Evolutionary conservation across 768 basidiomycete genomes (phyloP).

Genomic region (Lenzites betulinus): DNA sequence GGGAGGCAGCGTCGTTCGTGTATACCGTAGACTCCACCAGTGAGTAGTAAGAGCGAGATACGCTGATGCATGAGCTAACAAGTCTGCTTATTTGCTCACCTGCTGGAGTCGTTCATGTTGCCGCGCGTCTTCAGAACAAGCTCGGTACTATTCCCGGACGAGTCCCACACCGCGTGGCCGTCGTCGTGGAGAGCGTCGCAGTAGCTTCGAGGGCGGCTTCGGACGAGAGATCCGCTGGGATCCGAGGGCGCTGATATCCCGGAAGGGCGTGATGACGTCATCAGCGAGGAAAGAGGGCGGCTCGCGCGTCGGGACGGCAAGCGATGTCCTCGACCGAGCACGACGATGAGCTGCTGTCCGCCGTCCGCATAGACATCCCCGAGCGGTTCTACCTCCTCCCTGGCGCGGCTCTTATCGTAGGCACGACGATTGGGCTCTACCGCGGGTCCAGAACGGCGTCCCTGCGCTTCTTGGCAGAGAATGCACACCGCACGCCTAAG

Average conservation of each 20-base stretch:
- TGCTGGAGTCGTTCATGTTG: no score
- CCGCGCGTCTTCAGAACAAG: no score
- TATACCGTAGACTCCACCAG: no score
- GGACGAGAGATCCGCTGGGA: slow-evolving; percentile 2
- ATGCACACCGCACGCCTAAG: slow-evolving; percentile 82
- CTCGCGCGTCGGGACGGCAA: slow-evolving; percentile 7
- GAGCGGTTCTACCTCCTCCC: slow-evolving; percentile 65
- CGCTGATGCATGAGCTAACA: no score
- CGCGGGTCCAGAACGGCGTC: slow-evolving; percentile 72
- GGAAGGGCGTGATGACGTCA: slow-evolving; percentile 17
- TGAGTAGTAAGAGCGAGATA: no score
- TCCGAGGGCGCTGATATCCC: not conserved
- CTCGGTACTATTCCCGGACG: no score
- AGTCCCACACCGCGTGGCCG: not conserved
- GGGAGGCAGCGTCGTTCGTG: no score
- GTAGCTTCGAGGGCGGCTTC: not conserved
- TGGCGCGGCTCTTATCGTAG: slow-evolving; percentile 57
- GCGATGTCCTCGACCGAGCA: slow-evolving; percentile 23
- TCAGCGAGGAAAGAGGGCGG: slow-evolving; percentile 1
- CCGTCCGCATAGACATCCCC: slow-evolving; percentile 47
- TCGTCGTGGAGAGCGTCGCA: not conserved
- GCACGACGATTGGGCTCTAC: slow-evolving; percentile 69
- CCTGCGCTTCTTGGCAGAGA: slow-evolving; percentile 87
- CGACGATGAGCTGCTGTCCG: slow-evolving; percentile 25
- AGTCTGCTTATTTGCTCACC: no score